Base-by-base conservation (phyloP, 2,329 filamentous ascomycete genomes). In the Zelopaecilomyces penicillatus region DNA sequence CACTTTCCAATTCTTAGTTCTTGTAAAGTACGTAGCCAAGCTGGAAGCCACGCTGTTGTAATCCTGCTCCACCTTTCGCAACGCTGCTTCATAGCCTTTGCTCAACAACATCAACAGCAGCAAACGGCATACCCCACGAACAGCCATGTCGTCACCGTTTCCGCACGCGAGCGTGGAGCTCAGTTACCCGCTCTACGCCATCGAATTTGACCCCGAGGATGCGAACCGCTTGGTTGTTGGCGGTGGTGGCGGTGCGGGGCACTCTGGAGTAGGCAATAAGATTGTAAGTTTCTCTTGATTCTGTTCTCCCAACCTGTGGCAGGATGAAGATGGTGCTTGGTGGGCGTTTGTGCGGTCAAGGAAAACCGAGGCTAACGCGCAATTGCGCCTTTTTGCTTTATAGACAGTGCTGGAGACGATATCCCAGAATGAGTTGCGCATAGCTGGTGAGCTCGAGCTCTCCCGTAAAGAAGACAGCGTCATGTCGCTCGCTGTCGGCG, bases 391-490 rank as follows among this genome's bases (percentile, higher is more conserved):
- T n/a, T 42, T 28, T 36, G 32, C 33, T 27, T 19, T 40, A 7
- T 54, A 87, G 83, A 82, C 80, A 30, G 70, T 89, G 10, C 73
- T 95, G 50, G 82, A 91, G 61, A 75, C 82, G n/a, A 80, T 78
- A 12, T 70, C 70, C 55, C 80, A 77, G 33, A 71, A 78, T 45
- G 77, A 82, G 39, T 68, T 87, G 41, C 74, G 80, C 50, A 70
- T 83, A 53, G 70, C 75, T 26, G 78, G 82, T 52, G 86, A 95
- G 54, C 73, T 91, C 57, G 81, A 88, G 47, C 79, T 95, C 40
- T 85, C 85, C 50, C 76, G 80, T 54, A 80, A 90, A 59, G 90
- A 96, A 68, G 91, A 97, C 65, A 94, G 85, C 45, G 87, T 95
- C 47, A 88, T 85, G 52, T 90, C 85, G 44, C 73, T 96, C 41